These are phyloP conservation scores for Claviceps quebecensis DNA, from an alignment of 2,329 filamentous ascomycete species.

Conservation along the genomic window DNA sequence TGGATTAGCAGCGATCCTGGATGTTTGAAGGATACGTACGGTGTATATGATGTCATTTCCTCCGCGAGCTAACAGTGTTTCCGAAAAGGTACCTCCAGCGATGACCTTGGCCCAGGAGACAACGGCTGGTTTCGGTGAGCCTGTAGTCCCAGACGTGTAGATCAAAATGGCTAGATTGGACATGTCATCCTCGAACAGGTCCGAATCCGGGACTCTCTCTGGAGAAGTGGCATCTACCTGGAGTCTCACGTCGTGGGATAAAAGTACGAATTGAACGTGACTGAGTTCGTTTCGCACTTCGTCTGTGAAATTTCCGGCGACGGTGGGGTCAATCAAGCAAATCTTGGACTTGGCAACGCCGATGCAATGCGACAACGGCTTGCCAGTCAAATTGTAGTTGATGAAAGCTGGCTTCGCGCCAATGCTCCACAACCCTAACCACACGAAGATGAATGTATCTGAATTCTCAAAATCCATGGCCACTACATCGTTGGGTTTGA, in stretches of 20 bases:
- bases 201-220: slow-evolving; percentile 42
- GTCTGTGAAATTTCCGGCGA: slow-evolving; percentile 42
- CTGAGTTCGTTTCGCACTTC: slow-evolving; percentile 38
- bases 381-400: slow-evolving; percentile 69
- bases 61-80: slow-evolving; percentile 40
- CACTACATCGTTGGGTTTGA: slow-evolving; percentile 62
- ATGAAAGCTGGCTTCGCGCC: slow-evolving; percentile 75
- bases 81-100: slow-evolving; percentile 24
- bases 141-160: slow-evolving; percentile 76
- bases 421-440: slow-evolving; percentile 68
- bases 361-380: slow-evolving; percentile 61
- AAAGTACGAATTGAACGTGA: slow-evolving; percentile 43
- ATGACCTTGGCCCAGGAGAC: slow-evolving; percentile 57
- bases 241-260: slow-evolving; percentile 43
- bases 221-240: slow-evolving; percentile 38
- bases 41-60: slow-evolving; percentile 61
- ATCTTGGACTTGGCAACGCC: slow-evolving; percentile 51
- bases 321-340: slow-evolving; percentile 52
- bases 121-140: slow-evolving; percentile 67
- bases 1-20: neutral
- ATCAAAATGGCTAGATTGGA: slow-evolving; percentile 59
- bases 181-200: slow-evolving; percentile 34
- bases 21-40: slow-evolving; percentile 24
- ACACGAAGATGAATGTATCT: slow-evolving; percentile 61
- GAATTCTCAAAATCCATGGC: slow-evolving; percentile 73